Conservation (phyloP, 2,329 filamentous ascomycete species). For the Pseudofabraea citricarpa region DNA sequence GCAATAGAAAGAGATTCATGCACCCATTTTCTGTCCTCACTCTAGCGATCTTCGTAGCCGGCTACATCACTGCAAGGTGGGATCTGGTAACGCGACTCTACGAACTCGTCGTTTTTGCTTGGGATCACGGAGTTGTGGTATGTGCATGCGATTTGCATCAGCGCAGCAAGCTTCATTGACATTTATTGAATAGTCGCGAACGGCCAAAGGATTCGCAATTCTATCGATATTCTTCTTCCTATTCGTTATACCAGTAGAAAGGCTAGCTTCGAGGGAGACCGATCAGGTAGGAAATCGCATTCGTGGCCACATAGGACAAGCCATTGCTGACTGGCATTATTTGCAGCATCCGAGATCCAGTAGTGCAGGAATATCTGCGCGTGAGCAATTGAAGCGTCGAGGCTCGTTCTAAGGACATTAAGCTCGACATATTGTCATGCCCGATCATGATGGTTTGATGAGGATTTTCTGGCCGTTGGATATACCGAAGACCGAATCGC, state of each 20-base stretch:
- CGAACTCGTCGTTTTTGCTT: slow-evolving; percentile 95
- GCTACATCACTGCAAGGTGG: slow-evolving; percentile 99
- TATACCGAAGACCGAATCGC: slow-evolving; percentile 62
- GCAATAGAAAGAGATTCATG: slow-evolving; percentile 50
- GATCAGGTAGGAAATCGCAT: slow-evolving; percentile 59
- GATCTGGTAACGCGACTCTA: slow-evolving; percentile 95
- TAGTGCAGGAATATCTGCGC: slow-evolving; percentile 80
- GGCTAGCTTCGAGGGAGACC: slow-evolving; percentile 76
- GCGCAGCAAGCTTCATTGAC: slow-evolving; percentile 8
- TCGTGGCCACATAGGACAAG: too few species aligned
- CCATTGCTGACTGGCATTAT: slow-evolving; percentile 11
- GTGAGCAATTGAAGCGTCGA: slow-evolving; percentile 89
- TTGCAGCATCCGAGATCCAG: slow-evolving; percentile 74
- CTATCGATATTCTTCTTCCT: slow-evolving; percentile 82
- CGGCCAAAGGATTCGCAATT: slow-evolving; percentile 77
- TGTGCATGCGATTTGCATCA: slow-evolving; percentile 30
- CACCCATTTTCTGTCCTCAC: slow-evolving; percentile 96
- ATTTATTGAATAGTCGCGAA: slow-evolving; percentile 59
- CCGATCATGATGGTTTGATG: slow-evolving; percentile 82
- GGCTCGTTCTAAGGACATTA: slow-evolving; percentile 72
- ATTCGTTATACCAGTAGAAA: slow-evolving; percentile 77
- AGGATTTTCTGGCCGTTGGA: slow-evolving; percentile 98
- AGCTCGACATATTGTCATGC: slow-evolving; percentile 46
- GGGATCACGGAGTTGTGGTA: slow-evolving; percentile 97
- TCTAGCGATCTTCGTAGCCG: slow-evolving; percentile 97